Percentiles rank a stretch among this genome's conserved stretches.
These are phyloP conservation scores for Sechiopsis laciniata DNA, from an alignment of 306 rosid genomes.

Conservation along the genomic window DNA sequence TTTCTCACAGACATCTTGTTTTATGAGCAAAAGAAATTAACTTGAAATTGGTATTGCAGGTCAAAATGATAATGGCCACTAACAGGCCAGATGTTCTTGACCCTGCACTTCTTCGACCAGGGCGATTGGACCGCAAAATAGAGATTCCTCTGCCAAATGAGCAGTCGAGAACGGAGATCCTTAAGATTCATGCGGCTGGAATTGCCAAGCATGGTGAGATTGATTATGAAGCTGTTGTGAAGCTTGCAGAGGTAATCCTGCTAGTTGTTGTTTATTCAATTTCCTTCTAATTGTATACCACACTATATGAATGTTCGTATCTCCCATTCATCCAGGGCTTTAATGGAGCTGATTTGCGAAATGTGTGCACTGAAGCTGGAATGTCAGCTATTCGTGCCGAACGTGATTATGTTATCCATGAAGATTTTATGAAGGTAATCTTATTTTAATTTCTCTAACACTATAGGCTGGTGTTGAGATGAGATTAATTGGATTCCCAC, in stretches of 20 bases:
- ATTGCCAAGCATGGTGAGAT: constrained; percentile 97
- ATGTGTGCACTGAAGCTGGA: constrained; percentile 98
- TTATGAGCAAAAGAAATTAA: not conserved
- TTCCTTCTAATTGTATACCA: not conserved
- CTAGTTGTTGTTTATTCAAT: not conserved
- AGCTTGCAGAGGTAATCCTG: constrained; percentile 80
- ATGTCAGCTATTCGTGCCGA: constrained; percentile 97
- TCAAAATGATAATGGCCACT: constrained; percentile 97
- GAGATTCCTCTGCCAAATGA: constrained; percentile 98
- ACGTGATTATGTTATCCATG: constrained; percentile 90
- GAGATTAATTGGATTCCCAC: not conserved
- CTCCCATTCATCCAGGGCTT: constrained; percentile 53
- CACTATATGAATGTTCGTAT: not conserved
- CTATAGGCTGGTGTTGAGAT: not conserved
- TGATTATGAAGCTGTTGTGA: constrained; percentile 95
- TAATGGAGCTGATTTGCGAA: constrained; percentile 93
- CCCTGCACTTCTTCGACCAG: constrained; percentile 97
- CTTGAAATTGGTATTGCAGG: constrained; percentile 39
- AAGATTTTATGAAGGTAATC: constrained; percentile 91
- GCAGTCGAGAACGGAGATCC: constrained; percentile 91
- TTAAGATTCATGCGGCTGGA: constrained; percentile 97
- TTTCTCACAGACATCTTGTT: not conserved
- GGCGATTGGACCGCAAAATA: constrained; percentile 87
- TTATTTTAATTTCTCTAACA: not conserved
- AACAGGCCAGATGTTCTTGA: constrained; percentile 92